These are phyloP conservation scores for Phytophthora citrophthora DNA, from an alignment of 352 stramenopile genomes.

Conservation along the genomic window DNA sequence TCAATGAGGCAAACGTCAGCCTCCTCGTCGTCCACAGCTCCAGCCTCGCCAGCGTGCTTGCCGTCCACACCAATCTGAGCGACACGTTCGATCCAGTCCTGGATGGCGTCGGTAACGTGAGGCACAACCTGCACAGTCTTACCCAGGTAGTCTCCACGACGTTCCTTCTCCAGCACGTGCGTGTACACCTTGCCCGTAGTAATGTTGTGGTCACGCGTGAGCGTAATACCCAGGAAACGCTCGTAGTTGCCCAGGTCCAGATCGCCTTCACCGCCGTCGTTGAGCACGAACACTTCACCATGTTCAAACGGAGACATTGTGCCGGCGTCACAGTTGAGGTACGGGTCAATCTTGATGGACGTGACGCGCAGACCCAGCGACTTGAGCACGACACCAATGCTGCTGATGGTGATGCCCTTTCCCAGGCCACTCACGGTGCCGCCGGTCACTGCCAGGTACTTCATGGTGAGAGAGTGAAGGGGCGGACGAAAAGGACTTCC, in stretches of 20 bases:
- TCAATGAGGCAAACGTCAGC: constrained; percentile 99
- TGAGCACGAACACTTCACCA: constrained; percentile 97
- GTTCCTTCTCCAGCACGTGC: constrained; percentile 96
- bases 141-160: constrained; percentile 97
- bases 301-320: constrained; percentile 98
- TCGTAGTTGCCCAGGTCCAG: constrained; percentile 99
- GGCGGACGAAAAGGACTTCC: constrained; percentile 12
- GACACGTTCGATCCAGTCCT: constrained; percentile 98
- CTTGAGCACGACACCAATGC: constrained; percentile 98
- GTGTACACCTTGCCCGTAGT: constrained; percentile 99
- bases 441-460: constrained; percentile 98
- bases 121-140: constrained; percentile 99
- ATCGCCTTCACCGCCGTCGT: constrained; percentile 97
- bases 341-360: constrained; percentile 99
- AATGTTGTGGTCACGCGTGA: constrained; percentile 99
- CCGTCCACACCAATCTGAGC: constrained; percentile 95
- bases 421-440: constrained; percentile 98
- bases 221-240: constrained; percentile 96
- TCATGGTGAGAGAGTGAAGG: constrained; percentile 71
- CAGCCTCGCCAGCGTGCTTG: constrained; percentile 40
- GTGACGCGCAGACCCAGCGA: constrained; percentile 95
- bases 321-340: constrained; percentile 99
- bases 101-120: constrained; percentile 94
- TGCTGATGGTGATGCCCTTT: constrained; percentile 99
- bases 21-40: constrained; percentile 39